Evolutionary conservation across 495 filamentous ascomycete genomes (phyloP), one percentile per base, ranked within the genome.

Genomic region (Lasiosphaeriaceae sp.): DNA sequence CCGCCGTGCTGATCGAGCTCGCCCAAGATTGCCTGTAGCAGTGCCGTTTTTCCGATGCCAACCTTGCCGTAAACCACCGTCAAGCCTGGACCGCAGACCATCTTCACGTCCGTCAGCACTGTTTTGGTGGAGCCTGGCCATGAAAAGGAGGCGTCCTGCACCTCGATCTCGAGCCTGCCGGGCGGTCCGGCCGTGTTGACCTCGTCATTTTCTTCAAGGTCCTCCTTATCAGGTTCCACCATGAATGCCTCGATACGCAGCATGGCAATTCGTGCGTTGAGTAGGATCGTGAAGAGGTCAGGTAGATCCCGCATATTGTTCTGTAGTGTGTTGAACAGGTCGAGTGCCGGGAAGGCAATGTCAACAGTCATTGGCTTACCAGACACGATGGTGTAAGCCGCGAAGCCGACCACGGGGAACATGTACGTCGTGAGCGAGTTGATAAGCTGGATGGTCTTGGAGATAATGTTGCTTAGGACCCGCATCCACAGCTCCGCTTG

Each of bases 221-320:
- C 70, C 41, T 82, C 81, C 66, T 89, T 92, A 66, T 95, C 83
- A 2, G 89, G 89, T 69, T 95, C 90, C 2, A 74, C 66, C 89
- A 95, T 92, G 71, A 92, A 95, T 19, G 81, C 79, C 61, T 94
- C 88, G 47, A 95, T 86, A 59, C 90, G 82, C n/a, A 75, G 82
- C 59, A 93, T 80, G 4, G 89, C 83, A 56, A 95, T 84, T 37
- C 79, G 82, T 0, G 89, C 86, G 64, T 92, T 90, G 52, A 92
- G 76, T 20, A 92, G 68, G 0, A 82, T 77, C 3, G 86, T 89
- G 37, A 92, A 84, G 20, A 93, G 68, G 21, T 77, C 70, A 6
- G 90, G 90, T 11, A 93, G 72, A 26, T 90, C 88, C 16, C 86
- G 80, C 39, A 95, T 70, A 39, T 80, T 86, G 3, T 62, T 73